Evolutionary conservation across 306 rosid species (phyloP).

Genomic region (Quercus alba): DNA sequence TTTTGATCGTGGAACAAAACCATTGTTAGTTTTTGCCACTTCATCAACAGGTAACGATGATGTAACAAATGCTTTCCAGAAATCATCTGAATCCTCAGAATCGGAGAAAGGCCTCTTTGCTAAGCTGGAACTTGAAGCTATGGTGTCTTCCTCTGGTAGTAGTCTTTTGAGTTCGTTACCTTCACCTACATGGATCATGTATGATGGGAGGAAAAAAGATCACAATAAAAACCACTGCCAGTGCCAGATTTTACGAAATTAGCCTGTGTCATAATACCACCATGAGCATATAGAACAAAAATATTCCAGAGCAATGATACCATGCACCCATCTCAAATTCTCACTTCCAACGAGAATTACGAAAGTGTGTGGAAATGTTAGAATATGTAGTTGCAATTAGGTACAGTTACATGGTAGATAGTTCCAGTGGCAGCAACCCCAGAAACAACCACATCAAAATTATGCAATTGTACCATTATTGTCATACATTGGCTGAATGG

Average conservation of each 20-base stretch:
- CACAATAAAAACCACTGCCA: not conserved
- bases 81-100: slow-evolving; percentile 46
- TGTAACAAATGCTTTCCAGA: slow-evolving; percentile 49
- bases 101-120: slow-evolving; percentile 21
- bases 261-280: not conserved
- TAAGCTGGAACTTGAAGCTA: slow-evolving; percentile 30
- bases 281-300: not conserved
- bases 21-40: slow-evolving; percentile 38
- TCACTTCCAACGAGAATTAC: not conserved
- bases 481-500: no score
- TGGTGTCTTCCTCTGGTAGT: slow-evolving; percentile 50
- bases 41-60: slow-evolving; percentile 39
- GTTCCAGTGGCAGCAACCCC: not conserved
- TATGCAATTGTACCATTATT: not conserved
- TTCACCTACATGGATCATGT: slow-evolving; percentile 40
- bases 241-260: not conserved
- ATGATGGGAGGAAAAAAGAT: not conserved
- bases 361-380: not conserved
- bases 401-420: not conserved
- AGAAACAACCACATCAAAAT: not conserved
- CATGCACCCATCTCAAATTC: not conserved
- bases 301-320: not conserved
- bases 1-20: slow-evolving; percentile 32
- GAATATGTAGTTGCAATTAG: not conserved
- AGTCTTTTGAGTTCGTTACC: slow-evolving; percentile 33